These are phyloP conservation scores for Nemania sp. DNA, from an alignment of 2,329 filamentous ascomycete species.

Conservation along the genomic window DNA sequence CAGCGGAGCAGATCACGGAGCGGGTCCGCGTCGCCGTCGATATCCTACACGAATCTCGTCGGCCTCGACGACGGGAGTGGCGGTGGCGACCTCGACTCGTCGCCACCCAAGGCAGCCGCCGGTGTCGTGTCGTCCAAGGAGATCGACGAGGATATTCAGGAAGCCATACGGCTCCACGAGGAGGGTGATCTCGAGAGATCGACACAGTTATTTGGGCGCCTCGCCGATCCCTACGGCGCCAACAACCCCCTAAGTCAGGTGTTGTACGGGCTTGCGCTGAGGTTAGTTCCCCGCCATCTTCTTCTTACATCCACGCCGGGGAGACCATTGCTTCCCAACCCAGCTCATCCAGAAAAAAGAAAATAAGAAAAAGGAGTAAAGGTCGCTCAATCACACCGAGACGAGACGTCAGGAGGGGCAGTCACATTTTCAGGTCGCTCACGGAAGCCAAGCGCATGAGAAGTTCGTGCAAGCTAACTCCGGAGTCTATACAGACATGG, in stretches of 20 bases:
- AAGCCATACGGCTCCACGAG: slow-evolving; percentile 94
- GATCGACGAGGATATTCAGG: slow-evolving; percentile 78
- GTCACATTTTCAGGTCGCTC: background rate
- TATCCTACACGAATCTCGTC: slow-evolving; percentile 38
- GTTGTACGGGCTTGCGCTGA: slow-evolving; percentile 87
- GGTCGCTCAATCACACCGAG: background rate
- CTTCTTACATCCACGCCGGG: slow-evolving; percentile 9
- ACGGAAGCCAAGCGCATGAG: background rate
- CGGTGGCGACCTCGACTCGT: slow-evolving; percentile 25
- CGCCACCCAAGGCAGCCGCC: slow-evolving; percentile 19
- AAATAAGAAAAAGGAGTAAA: background rate
- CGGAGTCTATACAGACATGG: slow-evolving; percentile 68
- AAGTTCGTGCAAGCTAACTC: slow-evolving; percentile 31
- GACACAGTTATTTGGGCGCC: slow-evolving; percentile 80
- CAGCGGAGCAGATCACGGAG: slow-evolving; percentile 45
- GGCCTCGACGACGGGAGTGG: slow-evolving; percentile 25
- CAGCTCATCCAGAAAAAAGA: background rate
- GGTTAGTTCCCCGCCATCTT: slow-evolving; percentile 56
- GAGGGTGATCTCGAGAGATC: slow-evolving; percentile 76
- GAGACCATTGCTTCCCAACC: background rate
- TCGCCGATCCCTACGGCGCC: slow-evolving; percentile 81
- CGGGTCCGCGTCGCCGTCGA: slow-evolving; percentile 26
- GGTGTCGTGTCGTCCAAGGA: slow-evolving; percentile 53
- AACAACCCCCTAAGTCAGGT: slow-evolving; percentile 97
- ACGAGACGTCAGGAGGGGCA: background rate